A percentile compares a stretch with the other conserved stretches of the same genome.
phyloP scores from a whole-genome alignment of 352 stramenopile genomes.

The Phytophthora aleatoria region DNA sequence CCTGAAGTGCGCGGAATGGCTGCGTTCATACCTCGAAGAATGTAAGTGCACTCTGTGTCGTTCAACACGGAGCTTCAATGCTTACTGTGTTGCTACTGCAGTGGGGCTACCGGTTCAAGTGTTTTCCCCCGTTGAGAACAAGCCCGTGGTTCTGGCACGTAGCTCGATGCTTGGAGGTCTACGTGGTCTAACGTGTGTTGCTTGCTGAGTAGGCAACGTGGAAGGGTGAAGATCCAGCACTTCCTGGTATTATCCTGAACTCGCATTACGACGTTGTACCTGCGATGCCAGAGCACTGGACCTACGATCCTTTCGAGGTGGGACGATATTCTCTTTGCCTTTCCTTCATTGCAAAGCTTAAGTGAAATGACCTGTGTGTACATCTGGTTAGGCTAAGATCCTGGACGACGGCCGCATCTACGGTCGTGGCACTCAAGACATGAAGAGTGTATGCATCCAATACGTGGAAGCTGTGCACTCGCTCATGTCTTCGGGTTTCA shows the following conservation, averaged over 20 bases:
- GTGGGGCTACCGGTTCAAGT: conserved; percentile 54
- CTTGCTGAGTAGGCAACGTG: conserved; percentile 78
- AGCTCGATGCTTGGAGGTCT: background rate
- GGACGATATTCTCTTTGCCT: background rate
- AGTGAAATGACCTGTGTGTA: conserved; percentile 47
- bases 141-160: conserved; percentile 90
- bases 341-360: conserved; percentile 47
- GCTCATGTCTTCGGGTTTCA: conserved; percentile 70
- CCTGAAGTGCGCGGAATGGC: conserved; percentile 65
- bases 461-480: conserved; percentile 92
- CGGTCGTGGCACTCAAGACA: conserved; percentile 94
- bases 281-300: conserved; percentile 87
- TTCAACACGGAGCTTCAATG: background rate
- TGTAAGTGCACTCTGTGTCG: conserved; percentile 23
- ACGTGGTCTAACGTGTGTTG: conserved; percentile 41
- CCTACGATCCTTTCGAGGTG: conserved; percentile 90
- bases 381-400: conserved; percentile 69
- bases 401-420: conserved; percentile 92
- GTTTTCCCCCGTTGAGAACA: conserved; percentile 67
- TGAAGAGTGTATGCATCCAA: conserved; percentile 97
- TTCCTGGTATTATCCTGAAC: conserved; percentile 94
- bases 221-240: conserved; percentile 80
- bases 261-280: conserved; percentile 98
- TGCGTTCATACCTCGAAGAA: conserved; percentile 58
- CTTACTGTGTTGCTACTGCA: conserved; percentile 21